Percentiles rank a stretch among this genome's conserved stretches.
phyloP scores from a whole-genome alignment of 805 yeast genomes.

The Kuraishia piskuri region DNA sequence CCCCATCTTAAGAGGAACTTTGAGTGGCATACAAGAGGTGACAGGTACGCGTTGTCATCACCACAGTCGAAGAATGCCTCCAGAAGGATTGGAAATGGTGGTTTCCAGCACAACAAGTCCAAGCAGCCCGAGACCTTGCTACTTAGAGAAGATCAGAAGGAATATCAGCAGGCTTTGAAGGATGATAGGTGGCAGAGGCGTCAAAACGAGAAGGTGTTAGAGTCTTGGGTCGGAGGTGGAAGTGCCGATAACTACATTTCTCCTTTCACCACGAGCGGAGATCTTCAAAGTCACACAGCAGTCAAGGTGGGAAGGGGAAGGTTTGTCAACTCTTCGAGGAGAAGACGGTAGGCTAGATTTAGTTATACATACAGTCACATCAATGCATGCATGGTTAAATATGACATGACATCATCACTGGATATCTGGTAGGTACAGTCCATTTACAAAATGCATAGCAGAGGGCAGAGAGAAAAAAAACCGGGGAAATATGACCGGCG shows the following conservation, averaged over 20 bases:
- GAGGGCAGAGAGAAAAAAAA: too few relatives aligned
- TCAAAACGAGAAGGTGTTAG: slow-evolving; percentile 76
- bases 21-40: slow-evolving; percentile 91
- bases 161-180: slow-evolving; percentile 80
- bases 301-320: slow-evolving; percentile 85
- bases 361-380: neutral
- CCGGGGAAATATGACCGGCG: too few relatives aligned
- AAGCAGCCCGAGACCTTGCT: slow-evolving; percentile 47
- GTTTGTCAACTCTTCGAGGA: slow-evolving; percentile 59
- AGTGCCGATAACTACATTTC: slow-evolving; percentile 80
- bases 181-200: slow-evolving; percentile 82
- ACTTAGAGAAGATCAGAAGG: slow-evolving; percentile 90
- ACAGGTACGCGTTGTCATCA: slow-evolving; percentile 71
- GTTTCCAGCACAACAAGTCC: slow-evolving; percentile 64
- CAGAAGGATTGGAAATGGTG: slow-evolving; percentile 70
- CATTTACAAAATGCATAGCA: too few relatives aligned
- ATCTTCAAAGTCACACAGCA: slow-evolving; percentile 37
- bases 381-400: neutral
- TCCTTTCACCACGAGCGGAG: slow-evolving; percentile 71
- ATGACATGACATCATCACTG: neutral
- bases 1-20: slow-evolving; percentile 88
- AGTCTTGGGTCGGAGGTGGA: slow-evolving; percentile 93
- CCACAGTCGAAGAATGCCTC: slow-evolving; percentile 76
- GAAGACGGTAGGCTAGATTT: slow-evolving; percentile 13
- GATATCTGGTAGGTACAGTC: too few relatives aligned